A percentile compares a stretch with the other conserved stretches of the same genome.
Conservation (phyloP, 108 stramenopile species). For the Pseudonitzschia multiseries region DNA sequence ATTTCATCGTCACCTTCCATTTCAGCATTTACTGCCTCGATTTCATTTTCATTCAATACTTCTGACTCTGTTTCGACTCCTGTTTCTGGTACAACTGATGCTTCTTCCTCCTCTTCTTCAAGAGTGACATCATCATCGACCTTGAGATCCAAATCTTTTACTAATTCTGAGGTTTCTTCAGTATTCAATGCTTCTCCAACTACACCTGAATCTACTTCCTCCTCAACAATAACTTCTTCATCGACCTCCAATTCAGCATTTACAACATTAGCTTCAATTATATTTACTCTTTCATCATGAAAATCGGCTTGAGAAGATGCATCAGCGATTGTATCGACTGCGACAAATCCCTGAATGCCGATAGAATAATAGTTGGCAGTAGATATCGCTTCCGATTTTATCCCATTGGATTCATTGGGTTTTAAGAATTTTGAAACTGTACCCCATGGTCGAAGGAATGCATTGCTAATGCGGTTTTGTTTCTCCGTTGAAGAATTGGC, state of each 20-base stretch:
- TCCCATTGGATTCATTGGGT: background rate
- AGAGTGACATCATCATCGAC: too few relatives aligned
- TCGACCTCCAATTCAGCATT: background rate
- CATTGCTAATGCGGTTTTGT: background rate
- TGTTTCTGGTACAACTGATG: too few relatives aligned
- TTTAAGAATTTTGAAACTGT: constrained; percentile 9
- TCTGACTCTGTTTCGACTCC: too few relatives aligned
- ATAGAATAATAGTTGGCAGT: background rate
- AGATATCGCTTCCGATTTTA: background rate
- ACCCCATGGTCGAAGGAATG: constrained; percentile 13
- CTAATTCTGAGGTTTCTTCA: too few relatives aligned
- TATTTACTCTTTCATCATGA: background rate
- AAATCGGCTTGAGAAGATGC: background rate
- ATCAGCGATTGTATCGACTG: background rate
- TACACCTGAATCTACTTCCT: too few relatives aligned
- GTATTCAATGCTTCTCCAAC: too few relatives aligned
- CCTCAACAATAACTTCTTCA: background rate
- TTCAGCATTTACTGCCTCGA: too few relatives aligned
- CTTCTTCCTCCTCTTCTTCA: too few relatives aligned
- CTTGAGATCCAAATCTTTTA: too few relatives aligned
- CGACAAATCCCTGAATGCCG: background rate
- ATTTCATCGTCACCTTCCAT: too few relatives aligned
- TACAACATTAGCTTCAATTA: background rate
- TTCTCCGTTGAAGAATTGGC: background rate
- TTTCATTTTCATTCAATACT: too few relatives aligned